Evolutionary conservation across 257 asterid species (phyloP).

Genomic region (Penstemon eatonii): DNA sequence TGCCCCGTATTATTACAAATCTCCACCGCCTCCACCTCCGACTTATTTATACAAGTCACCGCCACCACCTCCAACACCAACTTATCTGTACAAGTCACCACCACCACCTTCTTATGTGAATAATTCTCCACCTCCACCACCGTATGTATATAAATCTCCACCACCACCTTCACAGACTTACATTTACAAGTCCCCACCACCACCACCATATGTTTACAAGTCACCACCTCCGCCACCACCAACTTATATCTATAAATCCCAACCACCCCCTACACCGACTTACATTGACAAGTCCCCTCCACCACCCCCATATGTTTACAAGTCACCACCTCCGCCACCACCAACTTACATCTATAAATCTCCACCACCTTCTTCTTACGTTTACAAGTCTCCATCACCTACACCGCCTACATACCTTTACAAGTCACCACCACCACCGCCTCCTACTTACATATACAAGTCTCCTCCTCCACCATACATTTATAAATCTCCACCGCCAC

Average conservation of each 20-base stretch:
- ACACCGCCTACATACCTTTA: too few species aligned
- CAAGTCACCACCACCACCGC: too few species aligned
- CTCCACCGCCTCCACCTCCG: constrained; percentile 29
- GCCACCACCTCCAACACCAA: constrained; percentile 7
- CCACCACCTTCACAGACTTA: constrained; percentile 15
- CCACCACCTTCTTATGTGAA: neutral
- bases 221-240: constrained; percentile 3
- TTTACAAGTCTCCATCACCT: too few species aligned
- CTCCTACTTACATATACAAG: too few species aligned
- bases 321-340: constrained; percentile 20
- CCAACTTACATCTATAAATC: constrained; percentile 24
- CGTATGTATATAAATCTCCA: neutral
- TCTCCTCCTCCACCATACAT: too few species aligned
- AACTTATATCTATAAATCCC: neutral
- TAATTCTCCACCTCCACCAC: too few species aligned
- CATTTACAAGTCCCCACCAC: constrained; percentile 11
- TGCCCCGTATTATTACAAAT: constrained; percentile 22
- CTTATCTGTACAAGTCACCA: constrained; percentile 12
- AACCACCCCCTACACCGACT: constrained; percentile 8
- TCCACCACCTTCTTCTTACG: neutral
- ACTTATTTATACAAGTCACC: constrained; percentile 18
- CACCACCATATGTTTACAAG: constrained; percentile 20
- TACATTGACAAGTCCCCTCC: constrained; percentile 23
- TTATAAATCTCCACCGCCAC: too few species aligned
- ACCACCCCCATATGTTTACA: constrained; percentile 9